phyloP scores from a whole-genome alignment of 106 monocot species.

The Allium sativum region DNA sequence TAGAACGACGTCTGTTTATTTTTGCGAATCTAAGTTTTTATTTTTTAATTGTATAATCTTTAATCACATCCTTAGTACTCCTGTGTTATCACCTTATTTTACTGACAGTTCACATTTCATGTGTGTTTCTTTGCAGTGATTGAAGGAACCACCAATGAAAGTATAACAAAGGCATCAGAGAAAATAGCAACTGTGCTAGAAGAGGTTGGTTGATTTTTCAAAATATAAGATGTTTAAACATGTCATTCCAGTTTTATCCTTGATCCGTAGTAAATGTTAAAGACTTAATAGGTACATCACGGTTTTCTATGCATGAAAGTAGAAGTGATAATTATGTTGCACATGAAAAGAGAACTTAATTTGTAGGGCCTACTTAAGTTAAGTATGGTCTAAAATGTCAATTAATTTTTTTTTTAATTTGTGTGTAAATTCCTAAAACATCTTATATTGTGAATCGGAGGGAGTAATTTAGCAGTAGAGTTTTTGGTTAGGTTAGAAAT shows the following conservation, averaged over 20 bases:
- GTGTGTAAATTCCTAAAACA: neutral
- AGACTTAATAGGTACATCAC: neutral
- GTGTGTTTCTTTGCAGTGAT: slow-evolving; percentile 30
- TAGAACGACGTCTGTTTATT: too few relatives aligned
- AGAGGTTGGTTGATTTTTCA: slow-evolving; percentile 32
- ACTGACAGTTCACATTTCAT: too few relatives aligned
- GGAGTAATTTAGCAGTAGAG: neutral
- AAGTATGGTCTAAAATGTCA: too few relatives aligned
- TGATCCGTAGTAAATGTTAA: neutral
- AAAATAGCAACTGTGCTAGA: slow-evolving; percentile 45
- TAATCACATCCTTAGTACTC: too few relatives aligned
- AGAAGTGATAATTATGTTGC: neutral
- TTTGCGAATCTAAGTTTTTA: too few relatives aligned
- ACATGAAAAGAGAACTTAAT: too few relatives aligned
- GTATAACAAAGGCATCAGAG: slow-evolving; percentile 42
- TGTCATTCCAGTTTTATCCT: too few relatives aligned
- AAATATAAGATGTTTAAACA: neutral
- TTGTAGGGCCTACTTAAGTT: too few relatives aligned
- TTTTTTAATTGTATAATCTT: too few relatives aligned
- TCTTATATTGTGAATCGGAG: neutral
- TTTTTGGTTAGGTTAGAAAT: neutral
- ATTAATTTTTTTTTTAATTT: neutral
- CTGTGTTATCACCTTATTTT: too few relatives aligned
- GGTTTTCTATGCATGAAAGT: neutral
- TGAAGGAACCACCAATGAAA: slow-evolving; percentile 48